Percentiles rank a stretch among this genome's conserved stretches.
Evolutionary conservation across 1,284 basidiomycete species (phyloP).

Genomic region (Moesziomyces globuligerus): DNA sequence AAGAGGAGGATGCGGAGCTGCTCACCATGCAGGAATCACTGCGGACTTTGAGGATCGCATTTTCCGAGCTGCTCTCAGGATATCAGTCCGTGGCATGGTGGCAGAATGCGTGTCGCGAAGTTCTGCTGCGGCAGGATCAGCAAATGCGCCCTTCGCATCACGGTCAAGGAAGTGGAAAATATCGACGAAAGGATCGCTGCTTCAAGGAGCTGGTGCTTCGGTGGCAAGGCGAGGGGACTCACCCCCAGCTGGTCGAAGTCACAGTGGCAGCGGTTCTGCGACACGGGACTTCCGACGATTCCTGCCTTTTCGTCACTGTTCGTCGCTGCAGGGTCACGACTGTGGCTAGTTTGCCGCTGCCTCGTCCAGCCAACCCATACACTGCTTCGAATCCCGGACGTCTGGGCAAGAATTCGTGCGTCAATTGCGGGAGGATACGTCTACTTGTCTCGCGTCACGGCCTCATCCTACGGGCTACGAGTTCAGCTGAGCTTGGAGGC

Average conservation of each 20-base stretch:
- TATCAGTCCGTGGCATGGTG: slow-evolving; percentile 8
- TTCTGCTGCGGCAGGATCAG: background rate
- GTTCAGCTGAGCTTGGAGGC: background rate
- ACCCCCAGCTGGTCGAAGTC: no score
- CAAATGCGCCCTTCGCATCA: background rate
- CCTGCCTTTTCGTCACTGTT: no score
- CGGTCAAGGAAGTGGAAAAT: background rate
- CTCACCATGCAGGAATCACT: no score
- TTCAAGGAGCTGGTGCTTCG: slow-evolving; percentile 8
- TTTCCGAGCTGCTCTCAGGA: slow-evolving; percentile 15
- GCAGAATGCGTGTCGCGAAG: slow-evolving; percentile 12
- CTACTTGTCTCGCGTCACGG: slow-evolving; percentile 29
- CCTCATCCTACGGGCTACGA: slow-evolving; percentile 11
- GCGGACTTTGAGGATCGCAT: background rate
- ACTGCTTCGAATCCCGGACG: no score
- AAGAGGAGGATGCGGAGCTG: no score
- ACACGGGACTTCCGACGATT: no score
- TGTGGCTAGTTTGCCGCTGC: background rate
- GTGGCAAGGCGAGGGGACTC: background rate
- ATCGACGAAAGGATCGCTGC: background rate
- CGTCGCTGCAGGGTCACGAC: background rate
- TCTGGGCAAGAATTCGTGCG: no score
- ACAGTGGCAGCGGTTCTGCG: no score
- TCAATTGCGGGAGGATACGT: slow-evolving; percentile 3
- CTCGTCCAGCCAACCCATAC: background rate